A percentile compares a stretch with the other conserved stretches of the same genome.
Evolutionary conservation across 2,329 filamentous ascomycete species (phyloP).

Genomic region (Colletotrichum eremochloae): DNA sequence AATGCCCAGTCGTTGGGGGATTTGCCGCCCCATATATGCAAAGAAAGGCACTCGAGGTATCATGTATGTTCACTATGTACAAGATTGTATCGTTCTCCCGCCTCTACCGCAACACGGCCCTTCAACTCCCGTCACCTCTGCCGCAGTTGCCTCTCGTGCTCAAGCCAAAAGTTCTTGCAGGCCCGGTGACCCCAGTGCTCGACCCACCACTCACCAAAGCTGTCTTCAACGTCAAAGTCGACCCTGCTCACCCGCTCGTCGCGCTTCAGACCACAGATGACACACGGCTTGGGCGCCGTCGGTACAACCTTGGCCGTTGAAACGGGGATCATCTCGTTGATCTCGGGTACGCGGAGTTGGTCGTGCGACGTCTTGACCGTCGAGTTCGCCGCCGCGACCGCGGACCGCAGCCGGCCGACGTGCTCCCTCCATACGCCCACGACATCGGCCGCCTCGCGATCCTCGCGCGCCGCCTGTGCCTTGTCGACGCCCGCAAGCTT

Average conservation of each 20-base stretch:
- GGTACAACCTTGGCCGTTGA: constrained; percentile 79
- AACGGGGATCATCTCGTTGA: constrained; percentile 77
- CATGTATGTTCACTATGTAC: constrained; percentile 29
- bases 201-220: constrained; percentile 97
- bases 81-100: not conserved
- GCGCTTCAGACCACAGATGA: constrained; percentile 88
- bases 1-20: not conserved
- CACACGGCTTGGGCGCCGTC: constrained; percentile 80
- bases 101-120: not conserved
- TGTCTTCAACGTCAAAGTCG: constrained; percentile 84
- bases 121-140: constrained; percentile 66
- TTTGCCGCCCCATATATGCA: constrained; percentile 4
- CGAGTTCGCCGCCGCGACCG: constrained; percentile 75
- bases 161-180: constrained; percentile 88
- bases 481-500: constrained; percentile 90
- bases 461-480: constrained; percentile 83
- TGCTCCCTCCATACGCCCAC: constrained; percentile 81
- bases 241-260: constrained; percentile 85
- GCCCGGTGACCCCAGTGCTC: constrained; percentile 87
- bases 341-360: constrained; percentile 73
- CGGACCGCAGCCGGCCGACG: constrained; percentile 79
- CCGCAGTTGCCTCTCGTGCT: constrained; percentile 77
- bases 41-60: constrained; percentile 31
- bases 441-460: constrained; percentile 85
- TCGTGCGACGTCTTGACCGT: constrained; percentile 49